Evolutionary conservation across 2,329 filamentous ascomycete species (phyloP), one percentile per base, ranked within the genome.

Genomic region (Diplodia mutila): DNA sequence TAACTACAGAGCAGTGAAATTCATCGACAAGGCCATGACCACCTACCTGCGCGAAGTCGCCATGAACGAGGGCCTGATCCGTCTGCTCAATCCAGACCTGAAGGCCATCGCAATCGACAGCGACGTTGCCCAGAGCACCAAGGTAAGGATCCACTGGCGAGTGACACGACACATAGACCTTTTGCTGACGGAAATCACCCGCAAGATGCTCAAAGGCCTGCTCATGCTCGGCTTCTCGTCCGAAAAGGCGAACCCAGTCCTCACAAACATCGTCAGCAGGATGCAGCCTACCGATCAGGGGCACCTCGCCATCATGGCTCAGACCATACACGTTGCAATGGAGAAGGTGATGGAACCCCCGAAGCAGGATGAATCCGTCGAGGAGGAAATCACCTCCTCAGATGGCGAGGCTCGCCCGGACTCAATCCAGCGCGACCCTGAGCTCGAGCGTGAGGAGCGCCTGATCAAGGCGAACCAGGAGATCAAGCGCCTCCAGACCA

Each of bases 391-490:
- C 11, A 63, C 51, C 9, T 54, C 51, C 9, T 54, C 67, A 8
- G 70, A 70, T 12, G 23, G 51, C 9, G 67, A 64, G 21, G 25
- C 51, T n/a, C 18, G 18, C 9, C 65, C 46, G 25, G 65, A 67
- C 16, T 34, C 37, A 42, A 55, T 67, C 18, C 42, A 49, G 23
- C 67, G 81, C 34, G 82, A 84, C 70, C 78, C 79, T 4, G 79
- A 82, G 66, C 73, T 85, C 42, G 82, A 85, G 72, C 80, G 81
- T 61, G 83, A 85, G 70, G 83, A 83, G 66, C 80, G 82, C 68
- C 72, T 85, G 6, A 79, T 85, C 68, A 80, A 82, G 69, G 82
- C 82, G 8, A 82, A 82, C 70, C 80, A 81, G 63, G 80, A 81
- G 27, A 80, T 82, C 61, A 75, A 80, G 65, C 78, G 80, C 37